Percentiles rank a stretch among this genome's conserved stretches.
These are phyloP conservation scores for Colletotrichum siamense DNA, from an alignment of 2,329 filamentous ascomycete genomes.

Conservation along the genomic window DNA sequence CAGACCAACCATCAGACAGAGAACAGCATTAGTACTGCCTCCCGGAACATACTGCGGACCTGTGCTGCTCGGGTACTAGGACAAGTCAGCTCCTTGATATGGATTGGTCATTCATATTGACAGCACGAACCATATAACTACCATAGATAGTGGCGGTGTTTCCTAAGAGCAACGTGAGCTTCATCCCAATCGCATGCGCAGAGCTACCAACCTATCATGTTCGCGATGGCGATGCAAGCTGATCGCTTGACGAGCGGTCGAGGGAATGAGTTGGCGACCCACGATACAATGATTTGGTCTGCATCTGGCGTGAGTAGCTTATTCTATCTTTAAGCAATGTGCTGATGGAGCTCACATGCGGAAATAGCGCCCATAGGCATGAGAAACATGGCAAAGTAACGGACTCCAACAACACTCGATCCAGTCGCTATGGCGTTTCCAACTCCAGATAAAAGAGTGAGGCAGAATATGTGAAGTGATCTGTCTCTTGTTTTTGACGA, in stretches of 20 bases:
- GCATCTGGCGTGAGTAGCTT: neutral
- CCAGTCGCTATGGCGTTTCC: slow-evolving; percentile 63
- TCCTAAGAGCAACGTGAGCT: slow-evolving; percentile 37
- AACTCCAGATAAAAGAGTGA: slow-evolving; percentile 56
- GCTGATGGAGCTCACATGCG: slow-evolving; percentile 37
- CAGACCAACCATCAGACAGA: slow-evolving; percentile 64
- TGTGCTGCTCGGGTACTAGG: slow-evolving; percentile 44
- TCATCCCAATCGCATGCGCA: neutral
- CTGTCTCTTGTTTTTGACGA: slow-evolving; percentile 60
- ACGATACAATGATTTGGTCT: slow-evolving; percentile 67
- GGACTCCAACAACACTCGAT: slow-evolving; percentile 52
- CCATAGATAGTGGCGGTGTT: slow-evolving; percentile 58
- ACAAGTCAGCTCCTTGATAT: neutral
- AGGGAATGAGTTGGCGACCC: slow-evolving; percentile 73
- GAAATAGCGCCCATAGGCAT: slow-evolving; percentile 61
- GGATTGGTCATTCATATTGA: neutral
- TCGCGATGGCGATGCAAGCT: slow-evolving; percentile 69
- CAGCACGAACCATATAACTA: neutral
- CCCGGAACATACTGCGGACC: slow-evolving; percentile 54
- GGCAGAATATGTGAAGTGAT: slow-evolving; percentile 58
- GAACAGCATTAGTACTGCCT: slow-evolving; percentile 65
- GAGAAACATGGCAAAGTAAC: slow-evolving; percentile 69
- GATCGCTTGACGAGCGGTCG: slow-evolving; percentile 73
- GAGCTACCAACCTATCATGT: slow-evolving; percentile 51
- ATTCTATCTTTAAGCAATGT: neutral